Conservation (phyloP, 208 protist species). For the Acanthamoeba triangularis region DNA sequence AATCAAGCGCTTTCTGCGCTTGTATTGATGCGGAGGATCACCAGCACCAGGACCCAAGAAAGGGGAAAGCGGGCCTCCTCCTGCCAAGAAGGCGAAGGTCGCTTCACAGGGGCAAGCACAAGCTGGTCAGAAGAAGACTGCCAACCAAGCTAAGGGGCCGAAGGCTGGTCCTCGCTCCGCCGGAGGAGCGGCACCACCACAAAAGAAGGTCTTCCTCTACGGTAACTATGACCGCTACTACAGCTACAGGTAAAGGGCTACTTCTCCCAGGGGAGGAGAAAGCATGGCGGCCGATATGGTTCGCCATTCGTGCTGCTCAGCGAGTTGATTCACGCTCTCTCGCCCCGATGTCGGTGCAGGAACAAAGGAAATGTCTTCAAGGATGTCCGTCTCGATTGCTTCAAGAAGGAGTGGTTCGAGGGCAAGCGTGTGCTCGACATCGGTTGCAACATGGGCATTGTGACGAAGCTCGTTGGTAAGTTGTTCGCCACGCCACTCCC, state of each 20-base stretch:
- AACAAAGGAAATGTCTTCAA: constrained; percentile 15
- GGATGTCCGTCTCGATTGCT: background rate
- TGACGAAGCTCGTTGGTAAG: constrained; percentile 84
- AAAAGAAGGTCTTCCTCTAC: constrained; percentile 21
- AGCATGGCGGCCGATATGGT: background rate
- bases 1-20: too few relatives aligned
- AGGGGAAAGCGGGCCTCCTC: background rate
- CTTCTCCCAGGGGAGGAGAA: background rate
- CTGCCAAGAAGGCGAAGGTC: background rate
- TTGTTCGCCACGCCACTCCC: background rate
- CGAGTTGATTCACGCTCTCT: background rate
- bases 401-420: constrained; percentile 71
- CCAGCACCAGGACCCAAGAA: background rate
- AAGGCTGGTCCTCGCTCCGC: too few relatives aligned
- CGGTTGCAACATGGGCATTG: constrained; percentile 86
- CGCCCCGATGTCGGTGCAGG: background rate
- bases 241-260: background rate
- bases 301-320: background rate
- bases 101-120: background rate
- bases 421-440: constrained; percentile 82
- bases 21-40: background rate
- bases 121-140: too few relatives aligned
- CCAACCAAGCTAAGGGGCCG: background rate
- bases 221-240: constrained; percentile 73
- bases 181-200: background rate